A percentile compares a stretch with the other conserved stretches of the same genome.
These are phyloP conservation scores for Pyricularia pennisetigena DNA, from an alignment of 2,329 filamentous ascomycete species.

Conservation along the genomic window DNA sequence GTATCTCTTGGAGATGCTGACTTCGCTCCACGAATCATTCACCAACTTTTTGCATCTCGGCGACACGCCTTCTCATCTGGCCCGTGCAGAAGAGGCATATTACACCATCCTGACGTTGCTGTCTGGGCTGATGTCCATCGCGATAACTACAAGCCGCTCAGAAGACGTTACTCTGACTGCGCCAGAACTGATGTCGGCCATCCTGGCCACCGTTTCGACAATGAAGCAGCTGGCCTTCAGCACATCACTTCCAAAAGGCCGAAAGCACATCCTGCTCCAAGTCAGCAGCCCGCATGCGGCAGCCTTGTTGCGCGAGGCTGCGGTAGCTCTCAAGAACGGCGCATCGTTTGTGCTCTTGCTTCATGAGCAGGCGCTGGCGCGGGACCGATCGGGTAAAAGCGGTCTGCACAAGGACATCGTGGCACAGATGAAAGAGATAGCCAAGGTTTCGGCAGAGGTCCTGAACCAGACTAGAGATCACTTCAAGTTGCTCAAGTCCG, in stretches of 20 bases:
- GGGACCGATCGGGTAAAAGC: conserved; percentile 21
- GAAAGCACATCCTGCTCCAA: conserved; percentile 4
- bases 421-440: conserved; percentile 19
- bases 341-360: conserved; percentile 17
- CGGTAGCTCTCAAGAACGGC: conserved; percentile 20
- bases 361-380: conserved; percentile 21
- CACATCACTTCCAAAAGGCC: background rate
- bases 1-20: conserved; percentile 31
- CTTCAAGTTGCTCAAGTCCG: conserved; percentile 20
- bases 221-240: background rate
- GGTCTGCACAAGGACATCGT: conserved; percentile 22
- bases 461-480: conserved; percentile 19
- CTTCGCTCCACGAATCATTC: conserved; percentile 31
- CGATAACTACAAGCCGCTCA: conserved; percentile 12
- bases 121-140: conserved; percentile 15
- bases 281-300: conserved; percentile 24
- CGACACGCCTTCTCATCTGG: conserved; percentile 20
- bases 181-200: background rate
- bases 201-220: conserved; percentile 3
- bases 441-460: conserved; percentile 8
- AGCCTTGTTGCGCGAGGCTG: conserved; percentile 25
- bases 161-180: background rate
- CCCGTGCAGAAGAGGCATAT: conserved; percentile 30
- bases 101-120: conserved; percentile 33
- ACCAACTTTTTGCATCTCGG: conserved; percentile 24